Percentiles rank a stretch among this genome's conserved stretches.
These are phyloP conservation scores for Carex parvula DNA, from an alignment of 176 grass and related monocot genomes.

Conservation along the genomic window DNA sequence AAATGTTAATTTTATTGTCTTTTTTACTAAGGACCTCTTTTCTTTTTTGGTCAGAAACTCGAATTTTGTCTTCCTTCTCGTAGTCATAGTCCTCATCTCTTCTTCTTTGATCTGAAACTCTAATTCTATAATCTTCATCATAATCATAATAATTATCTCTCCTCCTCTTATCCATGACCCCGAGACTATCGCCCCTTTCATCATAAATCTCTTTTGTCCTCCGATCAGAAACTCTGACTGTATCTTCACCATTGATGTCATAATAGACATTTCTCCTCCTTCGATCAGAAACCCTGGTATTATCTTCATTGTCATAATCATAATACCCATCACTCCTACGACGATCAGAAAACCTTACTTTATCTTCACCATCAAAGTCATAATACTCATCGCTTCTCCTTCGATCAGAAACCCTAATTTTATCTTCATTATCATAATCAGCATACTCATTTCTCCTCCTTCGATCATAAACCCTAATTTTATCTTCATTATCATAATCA, in stretches of 20 bases:
- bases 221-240: conserved; percentile 7
- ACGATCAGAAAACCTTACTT: conserved; percentile 12
- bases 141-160: conserved; percentile 16
- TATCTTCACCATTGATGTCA: conserved; percentile 18
- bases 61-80: neutral
- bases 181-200: conserved; percentile 4
- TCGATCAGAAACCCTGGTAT: conserved; percentile 10
- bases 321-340: conserved; percentile 7
- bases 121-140: conserved; percentile 12
- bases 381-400: conserved; percentile 1
- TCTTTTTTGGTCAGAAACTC: conserved; percentile 1
- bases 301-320: conserved; percentile 23
- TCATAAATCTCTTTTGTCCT: conserved; percentile 15
- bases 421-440: conserved; percentile 15
- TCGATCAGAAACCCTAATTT: conserved; percentile 9
- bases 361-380: conserved; percentile 8
- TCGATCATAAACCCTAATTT: conserved; percentile 7
- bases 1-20: neutral
- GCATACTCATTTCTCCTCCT: conserved; percentile 4
- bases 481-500: conserved; percentile 16
- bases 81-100: neutral
- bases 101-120: conserved; percentile 17
- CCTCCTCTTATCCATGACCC: neutral
- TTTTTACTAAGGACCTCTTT: neutral
- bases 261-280: conserved; percentile 5